Percentiles rank a stretch among this genome's conserved stretches.
These are phyloP conservation scores for Jimgerdemannia flammicorona DNA, from an alignment of 192 early-diverging fungal genomes.

Conservation along the genomic window DNA sequence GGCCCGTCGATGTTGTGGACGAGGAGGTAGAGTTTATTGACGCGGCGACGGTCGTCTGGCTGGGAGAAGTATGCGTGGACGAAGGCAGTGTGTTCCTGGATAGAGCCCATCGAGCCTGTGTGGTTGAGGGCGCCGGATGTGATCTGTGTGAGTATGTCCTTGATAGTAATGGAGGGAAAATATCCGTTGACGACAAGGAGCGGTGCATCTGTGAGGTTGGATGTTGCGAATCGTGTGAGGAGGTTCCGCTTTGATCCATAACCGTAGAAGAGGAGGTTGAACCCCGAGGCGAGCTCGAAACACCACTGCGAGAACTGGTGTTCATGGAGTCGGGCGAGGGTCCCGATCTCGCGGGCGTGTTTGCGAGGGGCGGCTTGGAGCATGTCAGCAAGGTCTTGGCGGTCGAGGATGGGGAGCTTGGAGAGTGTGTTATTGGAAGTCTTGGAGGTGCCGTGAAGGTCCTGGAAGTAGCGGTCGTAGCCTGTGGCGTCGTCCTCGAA, in stretches of 20 bases:
- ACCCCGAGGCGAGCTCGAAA: conserved; percentile 80
- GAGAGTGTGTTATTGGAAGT: conserved; percentile 90
- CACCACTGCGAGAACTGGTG: conserved; percentile 82
- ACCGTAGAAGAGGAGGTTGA: conserved; percentile 89
- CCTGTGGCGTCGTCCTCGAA: conserved; percentile 46
- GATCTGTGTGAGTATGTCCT: conserved; percentile 67
- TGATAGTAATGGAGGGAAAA: conserved; percentile 71
- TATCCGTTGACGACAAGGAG: conserved; percentile 84
- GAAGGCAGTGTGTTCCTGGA: conserved; percentile 63
- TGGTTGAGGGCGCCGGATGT: conserved; percentile 30
- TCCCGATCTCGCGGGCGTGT: conserved; percentile 56
- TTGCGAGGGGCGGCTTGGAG: conserved; percentile 51
- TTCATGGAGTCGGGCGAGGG: conserved; percentile 49
- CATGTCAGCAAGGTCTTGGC: conserved; percentile 56
- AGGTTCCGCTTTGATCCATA: conserved; percentile 89
- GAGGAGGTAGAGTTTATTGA: conserved; percentile 64
- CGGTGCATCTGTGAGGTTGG: conserved; percentile 50
- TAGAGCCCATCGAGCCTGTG: conserved; percentile 38
- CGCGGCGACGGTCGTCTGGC: conserved; percentile 27
- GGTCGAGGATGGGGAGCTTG: conserved; percentile 72
- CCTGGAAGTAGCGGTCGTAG: conserved; percentile 79
- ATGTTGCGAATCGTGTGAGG: conserved; percentile 69
- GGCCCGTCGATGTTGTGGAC: conserved; percentile 90
- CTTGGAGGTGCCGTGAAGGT: conserved; percentile 47
- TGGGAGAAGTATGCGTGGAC: conserved; percentile 64